Evolutionary conservation across 805 yeast genomes (phyloP).

Genomic region (Nakazawaea holstii): DNA sequence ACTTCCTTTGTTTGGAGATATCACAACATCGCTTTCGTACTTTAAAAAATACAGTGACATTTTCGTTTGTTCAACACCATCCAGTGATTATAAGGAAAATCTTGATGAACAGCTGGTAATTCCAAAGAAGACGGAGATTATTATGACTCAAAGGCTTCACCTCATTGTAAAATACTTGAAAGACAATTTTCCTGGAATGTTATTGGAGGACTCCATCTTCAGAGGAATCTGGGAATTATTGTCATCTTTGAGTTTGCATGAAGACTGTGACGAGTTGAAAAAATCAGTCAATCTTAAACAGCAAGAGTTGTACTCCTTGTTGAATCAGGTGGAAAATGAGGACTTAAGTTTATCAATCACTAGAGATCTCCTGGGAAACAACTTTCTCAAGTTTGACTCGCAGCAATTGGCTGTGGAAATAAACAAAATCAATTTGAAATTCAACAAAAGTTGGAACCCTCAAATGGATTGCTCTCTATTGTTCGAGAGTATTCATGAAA

Average conservation of each 20-base stretch:
- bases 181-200: conserved; percentile 60
- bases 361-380: conserved; percentile 25
- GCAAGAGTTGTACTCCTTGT: conserved; percentile 31
- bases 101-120: conserved; percentile 14
- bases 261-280: conserved; percentile 48
- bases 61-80: conserved; percentile 13
- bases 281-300: conserved; percentile 47
- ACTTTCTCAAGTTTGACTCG: conserved; percentile 51
- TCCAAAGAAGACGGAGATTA: conserved; percentile 27
- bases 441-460: conserved; percentile 72
- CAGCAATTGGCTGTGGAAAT: conserved; percentile 57
- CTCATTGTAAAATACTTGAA: conserved; percentile 50
- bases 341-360: neutral
- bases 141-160: conserved; percentile 46
- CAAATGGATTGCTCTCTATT: conserved; percentile 71
- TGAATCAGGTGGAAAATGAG: conserved; percentile 21
- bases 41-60: conserved; percentile 29
- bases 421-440: conserved; percentile 59
- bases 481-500: conserved; percentile 46
- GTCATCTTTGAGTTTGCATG: conserved; percentile 42
- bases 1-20: conserved; percentile 51
- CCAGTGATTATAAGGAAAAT: neutral
- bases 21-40: conserved; percentile 35
- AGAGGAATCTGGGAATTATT: conserved; percentile 53
- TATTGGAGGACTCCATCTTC: conserved; percentile 58